phyloP scores from a whole-genome alignment of 176 grass and related monocot species.

The Tuctoria greenei region DNA sequence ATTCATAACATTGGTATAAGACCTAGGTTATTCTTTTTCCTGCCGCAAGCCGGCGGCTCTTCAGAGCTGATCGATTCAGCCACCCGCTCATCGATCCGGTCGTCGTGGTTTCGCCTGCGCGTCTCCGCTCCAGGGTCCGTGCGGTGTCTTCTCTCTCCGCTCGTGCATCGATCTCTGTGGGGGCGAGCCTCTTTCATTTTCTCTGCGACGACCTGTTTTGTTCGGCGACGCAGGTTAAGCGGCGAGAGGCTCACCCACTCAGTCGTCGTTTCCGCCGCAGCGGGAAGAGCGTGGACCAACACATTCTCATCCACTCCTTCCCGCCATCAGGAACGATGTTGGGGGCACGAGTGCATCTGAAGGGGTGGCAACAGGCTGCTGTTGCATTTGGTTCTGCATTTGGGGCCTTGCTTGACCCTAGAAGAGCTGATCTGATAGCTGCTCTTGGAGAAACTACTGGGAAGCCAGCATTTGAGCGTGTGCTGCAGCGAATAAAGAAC shows the following conservation, averaged over 20 bases:
- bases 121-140: too few relatives aligned
- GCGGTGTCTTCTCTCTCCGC: too few relatives aligned
- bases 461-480: slow-evolving; percentile 68
- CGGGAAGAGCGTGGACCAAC: background rate
- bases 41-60: too few relatives aligned
- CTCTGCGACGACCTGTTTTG: background rate
- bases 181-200: background rate
- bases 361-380: slow-evolving; percentile 87
- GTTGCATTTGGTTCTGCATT: slow-evolving; percentile 87
- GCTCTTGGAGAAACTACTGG: slow-evolving; percentile 93
- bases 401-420: slow-evolving; percentile 86
- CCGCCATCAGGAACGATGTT: slow-evolving; percentile 37
- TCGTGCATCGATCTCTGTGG: too few relatives aligned
- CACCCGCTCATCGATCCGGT: too few relatives aligned
- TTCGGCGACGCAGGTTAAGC: background rate
- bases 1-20: too few relatives aligned
- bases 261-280: background rate
- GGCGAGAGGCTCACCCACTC: background rate
- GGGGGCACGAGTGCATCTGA: slow-evolving; percentile 62
- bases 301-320: too few relatives aligned
- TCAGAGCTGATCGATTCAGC: too few relatives aligned
- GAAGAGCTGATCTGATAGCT: slow-evolving; percentile 88
- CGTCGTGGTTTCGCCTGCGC: too few relatives aligned
- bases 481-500: slow-evolving; percentile 79
- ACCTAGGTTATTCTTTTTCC: too few relatives aligned